Evolutionary conservation across 2,329 filamentous ascomycete species (phyloP).

Genomic region (Dactylellina drechsleri): DNA sequence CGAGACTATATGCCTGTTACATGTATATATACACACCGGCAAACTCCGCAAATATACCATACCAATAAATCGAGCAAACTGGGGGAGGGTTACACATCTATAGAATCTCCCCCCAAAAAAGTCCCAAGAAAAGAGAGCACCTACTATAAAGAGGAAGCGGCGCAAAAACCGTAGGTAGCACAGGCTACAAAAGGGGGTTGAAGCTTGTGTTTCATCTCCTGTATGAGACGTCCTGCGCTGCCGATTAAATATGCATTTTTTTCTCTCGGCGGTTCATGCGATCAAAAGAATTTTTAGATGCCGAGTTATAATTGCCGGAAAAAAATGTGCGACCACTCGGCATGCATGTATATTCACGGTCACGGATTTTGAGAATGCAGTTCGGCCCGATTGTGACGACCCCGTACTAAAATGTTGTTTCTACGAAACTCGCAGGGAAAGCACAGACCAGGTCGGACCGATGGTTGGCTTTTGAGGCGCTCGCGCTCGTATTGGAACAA

Average conservation of each 20-base stretch:
- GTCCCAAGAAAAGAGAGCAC: not conserved
- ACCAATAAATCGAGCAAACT: too few relatives aligned
- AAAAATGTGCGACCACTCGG: constrained; percentile 12
- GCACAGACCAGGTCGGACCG: constrained; percentile 34
- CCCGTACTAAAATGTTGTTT: too few relatives aligned
- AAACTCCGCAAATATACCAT: too few relatives aligned
- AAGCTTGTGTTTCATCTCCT: constrained; percentile 39
- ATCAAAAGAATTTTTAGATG: not conserved
- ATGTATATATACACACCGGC: too few relatives aligned
- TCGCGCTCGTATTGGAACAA: not conserved
- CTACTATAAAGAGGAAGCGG: too few relatives aligned
- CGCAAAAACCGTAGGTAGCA: not conserved
- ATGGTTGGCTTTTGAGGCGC: not conserved
- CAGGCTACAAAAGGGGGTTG: constrained; percentile 9
- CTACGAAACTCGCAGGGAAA: not conserved
- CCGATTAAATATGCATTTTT: too few relatives aligned
- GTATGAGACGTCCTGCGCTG: constrained; percentile 13
- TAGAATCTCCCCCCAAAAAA: too few relatives aligned
- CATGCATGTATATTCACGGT: not conserved
- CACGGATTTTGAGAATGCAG: not conserved
- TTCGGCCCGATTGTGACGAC: not conserved
- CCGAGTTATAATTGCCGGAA: constrained; percentile 18
- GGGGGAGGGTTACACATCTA: too few relatives aligned
- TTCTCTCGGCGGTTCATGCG: too few relatives aligned
- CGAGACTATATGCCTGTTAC: too few relatives aligned